Evolutionary conservation across 306 rosid species (phyloP).

Genomic region (Lupinus albus): DNA sequence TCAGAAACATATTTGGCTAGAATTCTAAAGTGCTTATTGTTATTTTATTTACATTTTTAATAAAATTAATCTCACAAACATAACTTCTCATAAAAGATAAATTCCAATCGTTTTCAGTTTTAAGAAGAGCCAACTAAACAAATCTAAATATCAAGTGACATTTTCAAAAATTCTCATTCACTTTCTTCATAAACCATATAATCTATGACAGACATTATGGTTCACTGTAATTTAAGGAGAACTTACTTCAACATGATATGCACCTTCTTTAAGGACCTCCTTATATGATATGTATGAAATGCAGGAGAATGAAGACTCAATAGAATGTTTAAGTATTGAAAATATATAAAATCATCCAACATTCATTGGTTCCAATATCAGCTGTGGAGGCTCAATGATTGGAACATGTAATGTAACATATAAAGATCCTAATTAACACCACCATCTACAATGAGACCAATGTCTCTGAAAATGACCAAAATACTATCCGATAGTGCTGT

Average conservation of each 20-base stretch:
- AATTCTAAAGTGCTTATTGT: too few species aligned
- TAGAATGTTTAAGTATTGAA: background rate
- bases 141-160: too few species aligned
- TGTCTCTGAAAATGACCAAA: constrained; percentile 27
- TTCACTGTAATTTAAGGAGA: background rate
- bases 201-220: background rate
- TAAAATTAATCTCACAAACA: too few species aligned
- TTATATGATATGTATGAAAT: too few species aligned
- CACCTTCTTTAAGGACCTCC: too few species aligned
- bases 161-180: too few species aligned
- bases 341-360: constrained; percentile 17
- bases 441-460: constrained; percentile 31
- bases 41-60: too few species aligned
- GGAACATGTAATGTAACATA: constrained; percentile 34
- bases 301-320: background rate
- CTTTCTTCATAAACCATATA: background rate
- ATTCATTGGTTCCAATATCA: constrained; percentile 32
- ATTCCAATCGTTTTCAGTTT: too few species aligned
- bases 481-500: constrained; percentile 27
- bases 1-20: too few species aligned
- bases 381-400: background rate
- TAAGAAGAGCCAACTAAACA: too few species aligned
- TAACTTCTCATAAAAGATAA: too few species aligned
- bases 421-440: constrained; percentile 7
- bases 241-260: too few species aligned